Evolutionary conservation across 2,329 filamentous ascomycete genomes (phyloP), one percentile per base, ranked within the genome.

Genomic region (Plectosphaerella sp.): DNA sequence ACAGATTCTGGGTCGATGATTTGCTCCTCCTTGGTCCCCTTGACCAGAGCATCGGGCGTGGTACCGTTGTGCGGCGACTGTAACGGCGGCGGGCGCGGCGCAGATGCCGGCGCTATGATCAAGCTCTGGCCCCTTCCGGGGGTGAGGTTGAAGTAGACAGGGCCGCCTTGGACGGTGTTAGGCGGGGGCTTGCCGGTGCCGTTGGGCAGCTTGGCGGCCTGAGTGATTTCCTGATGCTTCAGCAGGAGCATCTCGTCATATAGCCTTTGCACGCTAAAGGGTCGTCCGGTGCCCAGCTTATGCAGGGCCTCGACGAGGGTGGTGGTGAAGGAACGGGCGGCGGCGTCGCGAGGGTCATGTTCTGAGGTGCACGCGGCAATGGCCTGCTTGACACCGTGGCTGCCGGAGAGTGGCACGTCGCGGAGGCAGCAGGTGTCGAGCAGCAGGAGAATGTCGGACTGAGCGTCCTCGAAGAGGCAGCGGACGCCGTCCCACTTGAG

Each of bases 401-500:
- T 78, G 22, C 78, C 77, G 5, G 75, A 69, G 48, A 74, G 66
- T 2, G 76, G 68, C 11, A 72, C 69, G 55, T 85, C 78, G 28
- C 74, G 72, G n/a, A 77, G 64, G 11, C 78, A 75, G 60, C 81
- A 84, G n/a, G 79, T 80, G 63, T 87, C 83, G 24, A 87, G 72
- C 12, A 87, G 67, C 5, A 87, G 67, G 14, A 87, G 72, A 36
- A 86, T 80, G 62, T 87, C 83, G 4, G 82, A 83, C 55, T 79
- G 77, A 2, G 80, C 77, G 62, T 86, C 82, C 57, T 86, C 82
- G 48, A 87, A 76, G 15, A 85, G 67, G 61, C 78, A 83, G 52
- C 80, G 77, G 2, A 87, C 74, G n/a, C 79, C 79, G 57, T 79
- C 77, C 83, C 83, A 87, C 59, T 80, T 84, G 25, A 87, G 68